Base-by-base conservation (phyloP, 345 rosid species). In the Geranium rotundifolium region DNA sequence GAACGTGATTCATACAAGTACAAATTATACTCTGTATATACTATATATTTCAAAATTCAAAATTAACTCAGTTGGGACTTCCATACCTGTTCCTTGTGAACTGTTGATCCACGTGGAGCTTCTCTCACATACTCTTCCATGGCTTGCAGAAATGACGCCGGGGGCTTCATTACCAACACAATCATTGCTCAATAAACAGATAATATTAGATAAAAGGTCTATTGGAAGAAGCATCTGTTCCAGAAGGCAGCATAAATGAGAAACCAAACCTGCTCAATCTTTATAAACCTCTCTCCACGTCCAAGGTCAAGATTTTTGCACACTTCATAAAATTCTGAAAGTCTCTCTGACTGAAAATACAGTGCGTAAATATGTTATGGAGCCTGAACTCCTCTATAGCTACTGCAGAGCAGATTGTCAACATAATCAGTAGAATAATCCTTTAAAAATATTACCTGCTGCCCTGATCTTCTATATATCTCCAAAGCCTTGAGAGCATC, bases 71-170 rank as follows among this genome's bases (percentile, higher is more conserved):
- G 12, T 7, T 46, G 52, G 52, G 16, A 46, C 12, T 46, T 52
- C 15, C 14, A 29, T 78, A 93, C 99, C 99, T 82, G 93, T 63
- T 80, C 93, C 71, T 90, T 93, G 67, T 73, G 84, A 68, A 63
- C 68, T 23, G 79, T 74, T 59, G 84, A 81, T 70, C 64, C 59
- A 62, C 81, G 73, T 64, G 97, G 96, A 71, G 95, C 95, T 27
- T 93, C 99, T 71, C 68, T 82, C 54, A 88, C 90, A 73, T 90
- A 93, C 63, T 93, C 99, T 81, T 93, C 99, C 99, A 93, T 93
- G 59, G 96, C 85, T 93, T 86, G 99, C 55, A 90, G 82, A 75
- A 93, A 90, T 54, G 99, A 93, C 52, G 82, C 74, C 46, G 95
- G 96, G 63, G 97, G 96, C 97, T 90, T 71, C 79, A 79, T 46